A percentile compares a stretch with the other conserved stretches of the same genome.
Evolutionary conservation across 768 basidiomycete species (phyloP).

Genomic region (Dioszegia aurantiaca): DNA sequence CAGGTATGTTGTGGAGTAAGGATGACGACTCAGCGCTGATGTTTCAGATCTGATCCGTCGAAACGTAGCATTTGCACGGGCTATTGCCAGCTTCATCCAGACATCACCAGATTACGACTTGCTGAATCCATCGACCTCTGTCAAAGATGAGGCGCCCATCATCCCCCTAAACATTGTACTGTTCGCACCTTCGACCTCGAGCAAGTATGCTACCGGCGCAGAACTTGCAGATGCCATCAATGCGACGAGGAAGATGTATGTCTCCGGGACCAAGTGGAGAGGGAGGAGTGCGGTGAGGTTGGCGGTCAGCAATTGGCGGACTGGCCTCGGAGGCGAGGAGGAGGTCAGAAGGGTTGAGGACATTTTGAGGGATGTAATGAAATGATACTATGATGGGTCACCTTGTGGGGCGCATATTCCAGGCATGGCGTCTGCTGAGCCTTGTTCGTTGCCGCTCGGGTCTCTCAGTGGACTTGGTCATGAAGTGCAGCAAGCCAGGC

Average conservation of each 20-base stretch:
- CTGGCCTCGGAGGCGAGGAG: conserved; percentile 29
- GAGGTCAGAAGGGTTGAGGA: conserved; percentile 17
- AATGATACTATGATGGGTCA: not conserved
- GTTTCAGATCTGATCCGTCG: conserved; percentile 46
- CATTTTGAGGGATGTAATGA: conserved; percentile 33
- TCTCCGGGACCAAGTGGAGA: conserved; percentile 53
- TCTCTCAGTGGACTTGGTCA: too few relatives aligned
- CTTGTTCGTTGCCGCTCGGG: too few relatives aligned
- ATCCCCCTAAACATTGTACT: conserved; percentile 54
- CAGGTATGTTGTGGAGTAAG: conserved; percentile 37
- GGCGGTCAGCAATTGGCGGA: conserved; percentile 53
- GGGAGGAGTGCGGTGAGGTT: conserved; percentile 53
- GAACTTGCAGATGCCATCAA: conserved; percentile 51
- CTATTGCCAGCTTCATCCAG: conserved; percentile 48
- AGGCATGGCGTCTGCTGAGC: too few relatives aligned
- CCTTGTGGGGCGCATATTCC: too few relatives aligned
- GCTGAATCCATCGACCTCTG: conserved; percentile 30
- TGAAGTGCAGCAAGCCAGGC: too few relatives aligned
- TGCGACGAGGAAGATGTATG: conserved; percentile 50
- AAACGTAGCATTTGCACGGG: conserved; percentile 53
- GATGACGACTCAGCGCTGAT: not conserved
- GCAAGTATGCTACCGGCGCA: conserved; percentile 27
- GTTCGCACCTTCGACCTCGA: conserved; percentile 39
- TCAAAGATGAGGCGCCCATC: not conserved
- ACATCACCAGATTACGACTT: conserved; percentile 32